Evolutionary conservation across 1,284 basidiomycete species (phyloP), one percentile per base, ranked within the genome.

Genomic region (Vanrija sp.): DNA sequence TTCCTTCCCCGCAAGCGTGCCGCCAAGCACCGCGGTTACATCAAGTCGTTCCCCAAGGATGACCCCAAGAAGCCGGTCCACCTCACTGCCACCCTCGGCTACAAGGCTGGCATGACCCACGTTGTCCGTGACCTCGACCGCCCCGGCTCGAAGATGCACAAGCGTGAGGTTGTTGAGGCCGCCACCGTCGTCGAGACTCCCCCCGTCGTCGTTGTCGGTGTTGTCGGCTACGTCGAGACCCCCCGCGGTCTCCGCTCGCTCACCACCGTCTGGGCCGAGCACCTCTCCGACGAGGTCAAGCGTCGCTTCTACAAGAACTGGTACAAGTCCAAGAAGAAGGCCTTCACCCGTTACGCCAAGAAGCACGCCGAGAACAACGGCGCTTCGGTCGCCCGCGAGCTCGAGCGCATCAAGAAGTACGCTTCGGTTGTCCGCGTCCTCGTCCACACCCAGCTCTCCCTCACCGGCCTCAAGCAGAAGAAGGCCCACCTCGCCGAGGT

Each of bases 301-400:
- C 91, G 96, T 77, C 87, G 96, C 73, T 98, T 98, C 89, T 97
- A 98, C 89, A 97, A 95, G 86, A 98, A 98, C 87, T 99, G 96
- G 96, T 98, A 98, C 85, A 88, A 91, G 72, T 95, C 91, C 60
- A 99, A 99, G 90, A 98, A 98, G 87, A 99, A 99, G 87, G 95
- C 95, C 47, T 98, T 98, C 86, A 98, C 95, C 73, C 80, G 81
- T 73, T 76, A 98, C 81, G 95, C 95, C 78, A 97, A 97, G 88
- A 98, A 97, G 84, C 89, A 96, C 80, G 89, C 94, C 55, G 95
- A 98, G 80, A 89, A 92, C 76, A 85, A 85, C 73, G 92, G 92
- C 76, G 91, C 93, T 79, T 91, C 91, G 54, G 85, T 92, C 73
- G 82, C 86, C 64, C 91, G 94, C 74, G 96, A 99, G 80, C 88